These are phyloP conservation scores for Tolypocladium sp. DNA, from an alignment of 2,329 filamentous ascomycete genomes.

Conservation along the genomic window DNA sequence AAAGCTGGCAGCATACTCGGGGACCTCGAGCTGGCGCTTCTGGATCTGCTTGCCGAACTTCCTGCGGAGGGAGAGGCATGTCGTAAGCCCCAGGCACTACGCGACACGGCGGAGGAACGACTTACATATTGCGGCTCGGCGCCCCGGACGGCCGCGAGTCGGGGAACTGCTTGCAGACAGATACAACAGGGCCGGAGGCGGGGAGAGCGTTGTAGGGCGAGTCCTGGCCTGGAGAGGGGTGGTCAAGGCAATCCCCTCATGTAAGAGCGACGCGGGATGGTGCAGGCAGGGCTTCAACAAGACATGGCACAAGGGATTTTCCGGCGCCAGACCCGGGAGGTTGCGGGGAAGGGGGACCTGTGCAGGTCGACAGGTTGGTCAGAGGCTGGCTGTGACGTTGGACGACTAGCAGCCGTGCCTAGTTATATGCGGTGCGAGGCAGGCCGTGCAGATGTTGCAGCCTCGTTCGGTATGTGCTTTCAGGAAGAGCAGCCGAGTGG, in stretches of 20 bases:
- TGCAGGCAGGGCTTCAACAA: conserved; percentile 3
- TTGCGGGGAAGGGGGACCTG: not conserved
- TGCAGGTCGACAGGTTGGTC: not conserved
- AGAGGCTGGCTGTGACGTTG: not conserved
- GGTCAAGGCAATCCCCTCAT: conserved; percentile 9
- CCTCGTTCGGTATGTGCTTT: not conserved
- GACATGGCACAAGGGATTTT: conserved; percentile 4
- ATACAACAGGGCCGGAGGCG: conserved; percentile 1
- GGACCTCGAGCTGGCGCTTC: conserved; percentile 96
- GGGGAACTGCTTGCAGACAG: not conserved
- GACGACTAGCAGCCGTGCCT: not conserved
- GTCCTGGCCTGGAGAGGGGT: conserved; percentile 3
- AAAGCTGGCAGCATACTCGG: conserved; percentile 98
- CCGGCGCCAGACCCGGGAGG: conserved; percentile 3
- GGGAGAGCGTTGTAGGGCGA: conserved; percentile 3
- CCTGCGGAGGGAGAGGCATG: conserved; percentile 41
- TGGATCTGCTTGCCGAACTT: conserved; percentile 99
- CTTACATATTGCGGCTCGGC: conserved; percentile 25
- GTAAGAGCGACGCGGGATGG: conserved; percentile 14
- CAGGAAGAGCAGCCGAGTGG: not conserved
- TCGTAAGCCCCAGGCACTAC: conserved; percentile 1
- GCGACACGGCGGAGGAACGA: conserved; percentile 3
- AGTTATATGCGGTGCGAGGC: not conserved
- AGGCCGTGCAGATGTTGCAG: not conserved
- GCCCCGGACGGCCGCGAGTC: conserved; percentile 5